A percentile compares a stretch with the other conserved stretches of the same genome.
Evolutionary conservation across 495 filamentous ascomycete genomes (phyloP).

Genomic region (Aspergillus hancockii): DNA sequence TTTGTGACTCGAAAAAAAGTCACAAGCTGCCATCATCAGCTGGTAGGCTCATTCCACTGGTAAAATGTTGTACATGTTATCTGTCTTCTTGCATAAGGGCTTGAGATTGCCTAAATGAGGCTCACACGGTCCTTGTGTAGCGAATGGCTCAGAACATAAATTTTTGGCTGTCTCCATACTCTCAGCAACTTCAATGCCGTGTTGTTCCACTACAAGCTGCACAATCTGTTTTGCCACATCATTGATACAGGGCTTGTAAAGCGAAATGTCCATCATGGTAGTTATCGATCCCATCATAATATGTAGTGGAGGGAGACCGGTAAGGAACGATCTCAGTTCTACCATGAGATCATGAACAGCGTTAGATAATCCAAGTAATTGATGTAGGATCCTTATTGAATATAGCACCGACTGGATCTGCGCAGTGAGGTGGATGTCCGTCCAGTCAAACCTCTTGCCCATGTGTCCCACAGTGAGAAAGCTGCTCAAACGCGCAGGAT

Average conservation of each 20-base stretch:
- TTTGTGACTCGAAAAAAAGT: not conserved
- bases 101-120: not conserved
- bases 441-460: constrained; percentile 48
- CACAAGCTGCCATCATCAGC: not conserved
- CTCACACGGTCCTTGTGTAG: not conserved
- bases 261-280: constrained; percentile 22
- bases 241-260: constrained; percentile 4
- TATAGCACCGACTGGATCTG: constrained; percentile 65
- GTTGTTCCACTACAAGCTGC: not conserved
- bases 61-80: constrained; percentile 3
- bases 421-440: constrained; percentile 61
- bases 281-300: constrained; percentile 30
- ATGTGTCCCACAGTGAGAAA: constrained; percentile 31
- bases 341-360: constrained; percentile 4
- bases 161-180: not conserved
- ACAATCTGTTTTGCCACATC: constrained; percentile 20
- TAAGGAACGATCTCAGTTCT: constrained; percentile 18
- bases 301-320: constrained; percentile 33
- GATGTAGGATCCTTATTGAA: constrained; percentile 64
- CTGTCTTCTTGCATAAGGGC: not conserved
- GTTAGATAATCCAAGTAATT: constrained; percentile 43
- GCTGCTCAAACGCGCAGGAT: constrained; percentile 17
- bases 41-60: not conserved
- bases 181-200: not conserved
- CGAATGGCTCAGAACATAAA: not conserved